phyloP scores from a whole-genome alignment of 2,329 filamentous ascomycete genomes.

The Venturia effusa region DNA sequence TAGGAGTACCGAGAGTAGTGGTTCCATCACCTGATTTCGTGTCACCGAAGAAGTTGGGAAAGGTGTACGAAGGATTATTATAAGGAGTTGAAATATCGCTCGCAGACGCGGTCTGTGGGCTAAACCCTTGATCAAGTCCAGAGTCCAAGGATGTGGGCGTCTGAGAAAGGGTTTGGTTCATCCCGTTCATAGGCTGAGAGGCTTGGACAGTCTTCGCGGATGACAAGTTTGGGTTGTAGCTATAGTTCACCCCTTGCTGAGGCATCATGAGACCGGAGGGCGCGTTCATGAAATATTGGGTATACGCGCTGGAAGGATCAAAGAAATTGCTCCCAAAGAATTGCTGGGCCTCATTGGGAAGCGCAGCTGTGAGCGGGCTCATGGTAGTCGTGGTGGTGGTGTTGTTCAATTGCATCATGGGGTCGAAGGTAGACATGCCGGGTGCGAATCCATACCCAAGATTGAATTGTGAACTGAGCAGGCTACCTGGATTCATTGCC shows the following conservation, averaged over 20 bases:
- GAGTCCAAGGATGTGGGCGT: not conserved
- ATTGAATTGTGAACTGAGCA: not conserved
- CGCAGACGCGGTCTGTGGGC: not conserved
- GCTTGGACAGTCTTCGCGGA: not conserved
- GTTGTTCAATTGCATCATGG: constrained; percentile 1
- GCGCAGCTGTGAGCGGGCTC: not conserved
- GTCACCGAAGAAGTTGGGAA: not conserved
- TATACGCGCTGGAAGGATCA: not conserved
- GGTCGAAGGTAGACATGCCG: constrained; percentile 8
- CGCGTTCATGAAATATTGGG: constrained; percentile 5
- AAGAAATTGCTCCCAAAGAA: constrained; percentile 6
- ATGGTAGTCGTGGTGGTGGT: not conserved
- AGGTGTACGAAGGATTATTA: not conserved
- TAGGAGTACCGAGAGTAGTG: not conserved
- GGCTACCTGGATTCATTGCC: not conserved
- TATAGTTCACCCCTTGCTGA: constrained; percentile 1
- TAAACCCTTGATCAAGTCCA: not conserved
- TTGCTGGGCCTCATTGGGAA: constrained; percentile 8
- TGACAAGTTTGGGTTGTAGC: not conserved
- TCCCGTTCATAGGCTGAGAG: constrained; percentile 2
- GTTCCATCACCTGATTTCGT: not conserved
- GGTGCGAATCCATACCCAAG: not conserved
- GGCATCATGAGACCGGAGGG: not conserved
- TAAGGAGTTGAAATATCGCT: not conserved
- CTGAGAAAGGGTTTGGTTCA: constrained; percentile 8